Evolutionary conservation across 495 filamentous ascomycete species (phyloP).

Genomic region (Corynascus novoguineensis): DNA sequence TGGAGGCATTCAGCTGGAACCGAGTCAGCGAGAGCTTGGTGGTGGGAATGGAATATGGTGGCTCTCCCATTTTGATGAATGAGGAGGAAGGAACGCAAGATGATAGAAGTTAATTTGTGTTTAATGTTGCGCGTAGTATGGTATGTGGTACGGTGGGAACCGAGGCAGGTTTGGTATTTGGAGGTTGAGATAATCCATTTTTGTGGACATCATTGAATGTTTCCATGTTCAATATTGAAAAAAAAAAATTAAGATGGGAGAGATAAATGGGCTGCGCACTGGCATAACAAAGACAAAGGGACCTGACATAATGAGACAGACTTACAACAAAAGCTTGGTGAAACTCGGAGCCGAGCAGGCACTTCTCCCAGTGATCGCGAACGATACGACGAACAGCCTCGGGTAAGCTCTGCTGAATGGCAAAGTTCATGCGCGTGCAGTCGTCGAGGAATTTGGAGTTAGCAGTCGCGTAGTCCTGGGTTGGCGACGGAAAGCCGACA

Average conservation of each 20-base stretch:
- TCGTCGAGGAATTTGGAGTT: conserved; percentile 41
- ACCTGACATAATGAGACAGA: conserved; percentile 1
- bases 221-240: too few relatives aligned
- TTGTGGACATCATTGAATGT: too few relatives aligned
- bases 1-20: conserved; percentile 42
- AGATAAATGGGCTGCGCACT: too few relatives aligned
- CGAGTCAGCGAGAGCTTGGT: conserved; percentile 10
- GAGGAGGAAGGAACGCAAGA: neutral
- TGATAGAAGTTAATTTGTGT: neutral
- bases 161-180: neutral
- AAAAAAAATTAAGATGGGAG: neutral
- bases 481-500: conserved; percentile 39
- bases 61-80: neutral
- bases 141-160: neutral
- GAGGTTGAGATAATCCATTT: too few relatives aligned
- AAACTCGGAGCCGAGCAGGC: conserved; percentile 46
- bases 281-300: too few relatives aligned
- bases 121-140: neutral
- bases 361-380: conserved; percentile 47
- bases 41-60: neutral
- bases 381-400: conserved; percentile 41
- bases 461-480: conserved; percentile 29
- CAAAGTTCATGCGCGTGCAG: conserved; percentile 37
- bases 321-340: conserved; percentile 48
- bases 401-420: conserved; percentile 37